Base-by-base conservation (phyloP, 225 moss, liverwort and hornwort species). In the Neckera pumila region DNA sequence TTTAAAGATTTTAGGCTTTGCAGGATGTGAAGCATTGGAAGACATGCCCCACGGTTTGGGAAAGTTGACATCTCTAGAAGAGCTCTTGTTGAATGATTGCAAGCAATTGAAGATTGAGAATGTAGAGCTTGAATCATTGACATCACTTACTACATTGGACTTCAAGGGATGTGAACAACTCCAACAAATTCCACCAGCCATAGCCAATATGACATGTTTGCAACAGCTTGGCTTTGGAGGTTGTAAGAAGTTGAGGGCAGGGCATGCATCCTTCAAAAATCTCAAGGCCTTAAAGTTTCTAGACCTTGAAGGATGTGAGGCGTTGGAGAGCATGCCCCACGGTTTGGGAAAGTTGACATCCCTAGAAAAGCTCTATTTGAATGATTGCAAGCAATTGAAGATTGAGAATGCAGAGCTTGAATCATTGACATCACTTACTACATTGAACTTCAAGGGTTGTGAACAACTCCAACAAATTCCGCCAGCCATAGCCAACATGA, bases 131-230 rank as follows among this genome's bases (percentile, higher is more conserved):
- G 14, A 62, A 7, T 62, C 30, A 30, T 62, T 62, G 30, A 30
- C 62, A 62, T 62, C 30, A 30, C 30, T 62, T 28, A 28, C 28
- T 7, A 61, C 1, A 14, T 61, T 61, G 28, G 0, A 28, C 14
- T 61, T 61, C 3, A 14, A 61, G 7, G 61, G 61, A 28, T 61
- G 61, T 61, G 61, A 61, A 61, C 61, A 61, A 28, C 3, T 61
- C 0, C 3, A 61, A 60, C 6, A 27, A 4, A 27, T 60, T 60
- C 27, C 13, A 0, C 13, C 1, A 4, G 15, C 33, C 1, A 18
- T 64, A 9, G 9, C 17, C 18, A 65, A 65, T 3, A 65, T 65
- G 65, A 10, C 34, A 5, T 34, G 34, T 34, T 65, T 65, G 17
- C 5, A 53, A 5, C 6, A 5, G 53, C 53, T 53, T 53, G 0